These are phyloP conservation scores for Perilla frutescens DNA, from an alignment of 257 asterid genomes.

Conservation along the genomic window DNA sequence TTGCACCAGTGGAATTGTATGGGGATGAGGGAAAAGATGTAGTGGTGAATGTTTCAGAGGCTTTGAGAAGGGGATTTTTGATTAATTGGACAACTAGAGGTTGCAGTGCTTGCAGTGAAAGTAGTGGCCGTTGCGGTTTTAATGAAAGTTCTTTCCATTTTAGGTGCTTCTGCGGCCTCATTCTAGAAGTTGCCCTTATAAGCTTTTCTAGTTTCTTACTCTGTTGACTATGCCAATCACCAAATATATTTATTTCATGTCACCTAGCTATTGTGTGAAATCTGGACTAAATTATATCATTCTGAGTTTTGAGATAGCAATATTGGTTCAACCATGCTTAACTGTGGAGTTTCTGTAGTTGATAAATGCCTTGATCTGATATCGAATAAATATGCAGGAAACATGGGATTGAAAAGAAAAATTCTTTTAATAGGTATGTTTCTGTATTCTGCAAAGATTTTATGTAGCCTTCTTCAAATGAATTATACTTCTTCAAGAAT, in stretches of 20 bases:
- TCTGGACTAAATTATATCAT: neutral
- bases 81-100: constrained; percentile 56
- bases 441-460: no score
- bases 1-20: constrained; percentile 51
- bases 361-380: no score
- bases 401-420: no score
- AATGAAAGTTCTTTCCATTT: constrained; percentile 25
- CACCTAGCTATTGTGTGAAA: no score
- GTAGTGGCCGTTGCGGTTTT: constrained; percentile 70
- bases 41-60: constrained; percentile 28
- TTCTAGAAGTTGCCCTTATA: constrained; percentile 54
- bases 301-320: no score
- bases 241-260: no score
- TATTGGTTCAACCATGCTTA: no score
- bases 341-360: no score
- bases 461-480: no score
- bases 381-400: no score
- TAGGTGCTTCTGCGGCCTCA: constrained; percentile 68
- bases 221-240: neutral
- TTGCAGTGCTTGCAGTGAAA: constrained; percentile 44
- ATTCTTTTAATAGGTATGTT: no score
- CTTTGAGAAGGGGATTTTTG: constrained; percentile 57
- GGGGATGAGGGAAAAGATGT: constrained; percentile 27
- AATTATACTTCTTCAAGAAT: no score
- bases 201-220: neutral